Base-by-base conservation (phyloP, 176 grass and related monocot species). In the Oropetium thomaeum region DNA sequence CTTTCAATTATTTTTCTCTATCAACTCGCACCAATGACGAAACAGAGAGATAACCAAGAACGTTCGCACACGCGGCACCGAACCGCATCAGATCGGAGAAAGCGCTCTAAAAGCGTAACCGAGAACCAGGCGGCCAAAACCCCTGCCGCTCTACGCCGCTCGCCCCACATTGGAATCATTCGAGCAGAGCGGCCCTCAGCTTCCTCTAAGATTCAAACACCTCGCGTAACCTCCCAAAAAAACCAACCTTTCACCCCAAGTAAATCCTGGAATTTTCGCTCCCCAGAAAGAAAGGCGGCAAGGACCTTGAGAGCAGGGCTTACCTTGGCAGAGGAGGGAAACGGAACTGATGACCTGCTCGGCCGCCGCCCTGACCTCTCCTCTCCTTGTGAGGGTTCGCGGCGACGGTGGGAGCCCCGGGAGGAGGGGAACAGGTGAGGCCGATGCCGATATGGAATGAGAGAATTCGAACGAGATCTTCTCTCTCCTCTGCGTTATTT, bases 391-490 rank as follows among this genome's bases (percentile, higher is more conserved):
- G 43, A 61, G n/a, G 17, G 47, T 6, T 7, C 19, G 42, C 68
- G 58, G 33, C 39, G 49, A 42, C 0, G 42, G 60, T 35, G 58
- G n/a, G n/a, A 51, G 22, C 23, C n/a, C 22, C 10, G 23, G 23
- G 58, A 67, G n/a, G n/a, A n/a, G 48, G 58, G 40, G 62, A 49
- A 16, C n/a, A 73, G 65, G 27, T 58, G 52, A 52, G 58, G 73
- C n/a, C n/a, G n/a, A n/a, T n/a, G 70, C 38, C 25, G 45, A 35
- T 48, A 60, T 4, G 63, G 62, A 62, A 33, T n/a, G 71, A 25
- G 67, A 52, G 59, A 90, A 89, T 93, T 89, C 87, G 90, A 93
- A 97, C 84, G 87, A 82, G 84, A 64, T 80, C 80, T 6, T 75
- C 64, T 57, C 65, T 78, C 44, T 33, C 40, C 26, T 47, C 39